Evolutionary conservation across 2,329 filamentous ascomycete species (phyloP).

Genomic region (Aspergillus oerlinghausenensis): DNA sequence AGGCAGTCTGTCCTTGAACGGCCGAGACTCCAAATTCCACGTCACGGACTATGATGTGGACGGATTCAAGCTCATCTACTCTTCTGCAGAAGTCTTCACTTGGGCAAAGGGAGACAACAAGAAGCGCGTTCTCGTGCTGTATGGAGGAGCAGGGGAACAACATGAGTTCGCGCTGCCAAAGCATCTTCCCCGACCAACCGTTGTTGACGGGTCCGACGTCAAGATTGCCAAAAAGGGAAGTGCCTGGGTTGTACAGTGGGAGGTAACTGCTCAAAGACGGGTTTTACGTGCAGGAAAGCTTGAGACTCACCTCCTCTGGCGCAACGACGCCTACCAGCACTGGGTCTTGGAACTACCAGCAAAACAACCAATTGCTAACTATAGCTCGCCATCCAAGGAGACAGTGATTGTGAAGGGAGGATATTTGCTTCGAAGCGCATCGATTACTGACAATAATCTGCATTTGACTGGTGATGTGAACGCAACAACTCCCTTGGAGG

Average conservation of each 20-base stretch:
- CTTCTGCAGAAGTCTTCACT: conserved; percentile 42
- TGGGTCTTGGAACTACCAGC: conserved; percentile 25
- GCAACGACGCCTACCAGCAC: conserved; percentile 36
- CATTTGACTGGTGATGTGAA: conserved; percentile 69
- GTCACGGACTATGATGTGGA: conserved; percentile 40
- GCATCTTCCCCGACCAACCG: neutral
- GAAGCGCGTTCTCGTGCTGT: conserved; percentile 42
- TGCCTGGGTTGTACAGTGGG: conserved; percentile 25
- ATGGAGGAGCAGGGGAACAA: conserved; percentile 36
- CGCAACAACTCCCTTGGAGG: conserved; percentile 60
- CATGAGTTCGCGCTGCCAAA: conserved; percentile 38
- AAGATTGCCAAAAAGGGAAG: conserved; percentile 31
- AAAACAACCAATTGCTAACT: conserved; percentile 28
- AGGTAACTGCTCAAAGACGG: conserved; percentile 17
- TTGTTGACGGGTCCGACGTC: conserved; percentile 11
- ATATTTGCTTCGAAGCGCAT: conserved; percentile 46
- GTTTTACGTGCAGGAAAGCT: conserved; percentile 39
- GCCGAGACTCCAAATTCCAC: conserved; percentile 43
- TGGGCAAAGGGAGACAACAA: conserved; percentile 56
- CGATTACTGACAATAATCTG: conserved; percentile 51
- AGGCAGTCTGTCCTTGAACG: conserved; percentile 34
- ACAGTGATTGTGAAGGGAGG: conserved; percentile 39
- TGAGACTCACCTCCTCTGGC: neutral
- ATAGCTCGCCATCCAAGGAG: conserved; percentile 20
- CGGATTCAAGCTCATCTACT: conserved; percentile 39